Evolutionary conservation across 148 eudicot genomes (phyloP), one percentile per base, ranked within the genome.

Genomic region (Vaccinium corymbosum): DNA sequence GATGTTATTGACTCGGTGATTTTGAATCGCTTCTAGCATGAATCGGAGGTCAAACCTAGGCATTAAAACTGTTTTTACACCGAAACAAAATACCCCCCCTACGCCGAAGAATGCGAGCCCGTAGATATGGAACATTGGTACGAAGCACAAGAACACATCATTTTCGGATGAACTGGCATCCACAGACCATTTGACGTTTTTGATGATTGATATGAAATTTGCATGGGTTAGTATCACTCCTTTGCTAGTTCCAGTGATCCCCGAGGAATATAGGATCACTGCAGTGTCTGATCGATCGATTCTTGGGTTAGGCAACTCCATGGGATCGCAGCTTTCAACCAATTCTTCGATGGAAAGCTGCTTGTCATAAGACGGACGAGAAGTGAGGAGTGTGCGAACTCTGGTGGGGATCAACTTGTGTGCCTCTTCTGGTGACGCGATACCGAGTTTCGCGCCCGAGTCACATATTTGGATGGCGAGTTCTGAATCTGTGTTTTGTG

Each of bases 121-220:
- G 19, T 91, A 91, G 42, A 91, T 87, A 80, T 89, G 93, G 53
- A 91, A 89, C 88, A 91, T 86, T 8, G 93, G 93, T 81, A 86
- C 56, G 87, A 91, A 89, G 80, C 91, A 89, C 70, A 91, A 78
- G 80, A 86, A 85, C 8, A 91, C 88, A 46, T 89, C 93, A 50
- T 89, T 66, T 10, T 86, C 52, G 38, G 91, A 77, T 17, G 85
- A 85, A 3, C 85, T 61, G 29, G 53, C 86, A 0, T 91, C 71
- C 35, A 80, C 85, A 5, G 86, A 82, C 88, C 88, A 91, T 83
- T 84, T 88, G 49, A 89, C 86, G 17, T 86, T 76, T 53, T 81
- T 85, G 76, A 89, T 74, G 29, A 88, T 83, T 1, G 93, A 83
- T 17, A 89, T 86, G 59, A 89, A 77, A 42, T 91, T 91, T 51